Base-by-base conservation (phyloP, 1,139 yeast genomes). In the Geotrichum aggregatum region DNA sequence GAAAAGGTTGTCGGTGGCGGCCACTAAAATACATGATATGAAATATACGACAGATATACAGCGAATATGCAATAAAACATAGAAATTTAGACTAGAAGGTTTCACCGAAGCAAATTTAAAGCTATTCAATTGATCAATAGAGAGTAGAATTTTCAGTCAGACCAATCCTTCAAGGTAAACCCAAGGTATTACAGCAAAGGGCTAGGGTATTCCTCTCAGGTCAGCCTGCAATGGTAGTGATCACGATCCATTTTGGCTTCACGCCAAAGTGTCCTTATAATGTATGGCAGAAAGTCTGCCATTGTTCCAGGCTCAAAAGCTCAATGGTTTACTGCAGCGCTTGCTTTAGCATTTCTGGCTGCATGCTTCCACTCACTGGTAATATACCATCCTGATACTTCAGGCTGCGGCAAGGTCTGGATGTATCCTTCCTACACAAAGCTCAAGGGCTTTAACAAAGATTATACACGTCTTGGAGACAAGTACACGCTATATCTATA, bases 401-500 rank as follows among this genome's bases (percentile, higher is more conserved):
- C 54, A 18, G 61, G 59, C 6, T 58, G 61, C 46, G 51, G 45
- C 10, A 50, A 49, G 54, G 55, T 59, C 8, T 58, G 60, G 57
- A 58, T 55, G 54, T 58, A 55, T 44, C 54, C 54, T 18, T 53
- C 60, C 35, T 59, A 54, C 49, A 49, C 56, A n/a, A 56, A 82
- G 59, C 76, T 89, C 38, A 71, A 75, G 54, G 87, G 84, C 1
- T 86, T 91, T 65, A 94, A 87, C 66, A 75, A 77, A 30, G 60
- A 80, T 3, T 86, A 84, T 64, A 84, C 95, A 2, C 75, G 79
- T 49, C 79, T 83, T 64, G 94, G 96, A 1, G 73, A 82, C 45
- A 88, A 88, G 63, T 91, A 89, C 67, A 83, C 91, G 18, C 70
- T 91, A 4, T 87, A 84, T 61, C 73, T 89, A 7, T 94, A 92